Evolutionary conservation across 2,329 filamentous ascomycete genomes (phyloP).

Genomic region (Cladosporium phlei): DNA sequence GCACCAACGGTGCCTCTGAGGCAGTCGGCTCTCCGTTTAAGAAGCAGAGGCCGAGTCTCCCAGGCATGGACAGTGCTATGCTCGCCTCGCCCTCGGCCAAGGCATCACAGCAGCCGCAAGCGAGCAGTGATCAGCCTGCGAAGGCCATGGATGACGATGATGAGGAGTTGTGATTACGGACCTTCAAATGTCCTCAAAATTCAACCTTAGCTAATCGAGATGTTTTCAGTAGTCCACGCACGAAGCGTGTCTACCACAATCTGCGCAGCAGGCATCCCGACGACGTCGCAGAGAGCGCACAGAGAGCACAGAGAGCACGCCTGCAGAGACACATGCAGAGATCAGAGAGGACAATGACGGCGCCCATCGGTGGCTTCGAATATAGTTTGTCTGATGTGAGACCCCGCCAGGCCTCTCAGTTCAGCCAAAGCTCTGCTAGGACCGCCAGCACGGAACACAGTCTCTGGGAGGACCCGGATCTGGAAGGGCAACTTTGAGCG

Average conservation of each 20-base stretch:
- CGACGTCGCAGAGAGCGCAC: background rate
- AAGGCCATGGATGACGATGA: slow-evolving; percentile 36
- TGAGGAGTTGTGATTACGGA: slow-evolving; percentile 39
- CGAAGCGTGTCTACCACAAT: background rate
- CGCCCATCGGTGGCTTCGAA: no score
- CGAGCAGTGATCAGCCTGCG: slow-evolving; percentile 15
- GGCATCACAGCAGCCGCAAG: slow-evolving; percentile 15
- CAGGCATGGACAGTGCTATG: slow-evolving; percentile 28
- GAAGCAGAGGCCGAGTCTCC: slow-evolving; percentile 64
- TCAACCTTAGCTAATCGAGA: background rate
- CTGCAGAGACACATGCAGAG: no score
- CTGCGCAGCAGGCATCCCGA: background rate
- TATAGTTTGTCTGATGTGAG: no score
- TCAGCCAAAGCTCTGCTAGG: background rate
- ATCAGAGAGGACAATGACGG: background rate
- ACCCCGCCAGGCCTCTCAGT: background rate
- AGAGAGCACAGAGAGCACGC: background rate
- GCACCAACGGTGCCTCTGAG: slow-evolving; percentile 40
- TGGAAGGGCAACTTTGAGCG: background rate
- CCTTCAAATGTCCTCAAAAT: background rate
- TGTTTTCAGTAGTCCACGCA: background rate
- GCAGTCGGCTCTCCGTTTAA: slow-evolving; percentile 67
- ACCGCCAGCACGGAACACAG: background rate
- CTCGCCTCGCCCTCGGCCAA: slow-evolving; percentile 18
- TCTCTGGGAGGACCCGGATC: background rate